Percentiles rank a stretch among this genome's conserved stretches.
Evolutionary conservation across 1,139 yeast species (phyloP).

Genomic region (Hansenula anomala): DNA sequence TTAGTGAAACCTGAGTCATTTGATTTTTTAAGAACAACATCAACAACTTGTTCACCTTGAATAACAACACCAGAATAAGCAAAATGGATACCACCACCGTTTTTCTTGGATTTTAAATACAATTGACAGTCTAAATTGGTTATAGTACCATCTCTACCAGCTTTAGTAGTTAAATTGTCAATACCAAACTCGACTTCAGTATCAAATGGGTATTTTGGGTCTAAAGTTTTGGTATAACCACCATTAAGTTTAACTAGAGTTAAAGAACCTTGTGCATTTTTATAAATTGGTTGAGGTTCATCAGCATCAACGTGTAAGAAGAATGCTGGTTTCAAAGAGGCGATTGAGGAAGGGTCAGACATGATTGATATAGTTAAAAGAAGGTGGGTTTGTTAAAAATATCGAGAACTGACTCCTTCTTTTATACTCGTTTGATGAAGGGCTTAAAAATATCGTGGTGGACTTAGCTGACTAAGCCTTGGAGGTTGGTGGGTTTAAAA

Average conservation of each 20-base stretch:
- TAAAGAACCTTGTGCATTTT: conserved; percentile 15
- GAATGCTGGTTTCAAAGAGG: conserved; percentile 29
- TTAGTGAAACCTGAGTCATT: conserved; percentile 35
- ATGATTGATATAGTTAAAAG: background rate
- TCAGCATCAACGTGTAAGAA: conserved; percentile 27
- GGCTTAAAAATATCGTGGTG: too few species aligned
- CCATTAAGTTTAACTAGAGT: conserved; percentile 24
- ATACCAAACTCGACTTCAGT: conserved; percentile 32
- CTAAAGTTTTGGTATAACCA: conserved; percentile 32
- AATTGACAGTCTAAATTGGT: conserved; percentile 41
- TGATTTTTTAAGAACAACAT: conserved; percentile 30
- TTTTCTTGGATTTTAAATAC: conserved; percentile 36
- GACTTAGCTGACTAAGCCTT: too few species aligned
- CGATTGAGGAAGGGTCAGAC: conserved; percentile 4
- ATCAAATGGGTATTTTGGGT: conserved; percentile 29
- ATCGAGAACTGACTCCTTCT: too few species aligned
- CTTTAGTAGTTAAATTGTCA: conserved; percentile 40
- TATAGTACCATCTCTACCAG: conserved; percentile 25
- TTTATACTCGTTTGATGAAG: too few species aligned
- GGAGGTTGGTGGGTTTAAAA: too few species aligned
- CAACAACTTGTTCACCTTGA: conserved; percentile 30
- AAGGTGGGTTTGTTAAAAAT: too few species aligned
- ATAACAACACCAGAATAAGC: conserved; percentile 43
- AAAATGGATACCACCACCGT: conserved; percentile 33
- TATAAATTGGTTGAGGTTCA: conserved; percentile 21